Base-by-base conservation (phyloP, 345 rosid species). In the Stellera chamaejasme region DNA sequence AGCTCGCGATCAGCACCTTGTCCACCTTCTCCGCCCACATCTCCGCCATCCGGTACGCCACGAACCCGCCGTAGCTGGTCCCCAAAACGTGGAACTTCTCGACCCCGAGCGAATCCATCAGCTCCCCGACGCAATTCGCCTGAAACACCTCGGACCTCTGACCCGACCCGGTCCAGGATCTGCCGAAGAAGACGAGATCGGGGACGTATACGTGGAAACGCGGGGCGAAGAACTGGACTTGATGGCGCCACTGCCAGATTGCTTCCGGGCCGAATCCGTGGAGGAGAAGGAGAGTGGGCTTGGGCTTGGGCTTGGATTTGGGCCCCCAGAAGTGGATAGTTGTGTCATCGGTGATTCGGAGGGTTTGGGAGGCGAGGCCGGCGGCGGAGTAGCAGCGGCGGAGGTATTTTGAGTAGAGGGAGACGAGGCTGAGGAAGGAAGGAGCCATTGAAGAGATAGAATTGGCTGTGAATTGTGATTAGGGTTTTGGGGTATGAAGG, bases 51-150 rank as follows among this genome's bases (percentile, higher is more conserved):
- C 80, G 79, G 70, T 84, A 86, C n/a, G 95, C 84, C 44, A 92
- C 95, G 43, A 92, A 77, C 39, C 98, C 98, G 0, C 98, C 98
- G 42, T 91, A 91, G 71, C 98, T 92, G 8, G 96, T 92, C 15
- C 98, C 96, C 60, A 75, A 60, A 1, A 92, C 71, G 23, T 69
- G 64, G 28, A 66, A 92, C 71, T 79, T 86, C 42, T 39, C 84
- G 26, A 88, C 61, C 10, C 45, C 53, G 54, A 12, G 23, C 23
- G 23, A 19, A 19, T 78, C 82, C 4, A 83, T 67, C 57, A 85
- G 64, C 52, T 76, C 81, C 44, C 42, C 81, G 36, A 85, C 64
- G 3, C 72, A 68, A 8, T 57, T 62, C 13, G 95, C 98, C 75
- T 92, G 89, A 43, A 88, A 92, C 11, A 82, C 42, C 80, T 92